Base-by-base conservation (phyloP, 495 filamentous ascomycete genomes). In the Stereocaulon alpinum region DNA sequence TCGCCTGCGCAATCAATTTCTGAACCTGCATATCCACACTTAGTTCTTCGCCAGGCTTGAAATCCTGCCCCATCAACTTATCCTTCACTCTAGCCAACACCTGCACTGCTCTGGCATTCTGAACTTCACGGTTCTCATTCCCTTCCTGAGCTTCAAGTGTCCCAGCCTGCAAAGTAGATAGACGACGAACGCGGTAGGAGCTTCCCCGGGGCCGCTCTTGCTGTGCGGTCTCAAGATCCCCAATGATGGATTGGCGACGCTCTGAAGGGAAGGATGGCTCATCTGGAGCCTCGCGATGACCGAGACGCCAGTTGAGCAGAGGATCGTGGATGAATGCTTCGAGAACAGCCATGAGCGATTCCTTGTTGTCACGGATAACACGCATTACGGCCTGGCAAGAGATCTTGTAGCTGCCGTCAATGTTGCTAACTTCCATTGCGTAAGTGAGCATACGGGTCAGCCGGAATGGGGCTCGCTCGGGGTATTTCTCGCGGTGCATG, bases 251-350 rank as follows among this genome's bases (percentile, higher is more conserved):
- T 6, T 83, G 80, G 32, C 87, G 80, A 34, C 86, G 85, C 66
- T 94, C 90, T 3, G 88, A 85, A 17, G 83, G 83, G 74, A 95
- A 91, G 59, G 88, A 86, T 12, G 87, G 83, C 17, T 87, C 84
- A 12, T 79, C 82, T 0, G 88, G 88, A 20, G 87, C 91, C 59
- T 92, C 87, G 40, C 89, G 87, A 44, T 88, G 86, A 40, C 87
- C 89, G 40, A 99, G 81, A 62, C 94, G 86, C 93, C 93, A 99
- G 60, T 92, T 96, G 63, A 99, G 88, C 41, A 99, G 78, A 29
- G 93, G 93, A 70, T 99, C 93, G 67, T 99, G 93, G 66, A 99
- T 95, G 74, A 99, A 99, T 62, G 93, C 93, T 79, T 99, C 93
- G 40, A 99, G 76, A 20, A 99, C 93, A 11, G 93, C 93, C 93